Base-by-base conservation (phyloP, 2,329 filamentous ascomycete species). In the Knoxdaviesia proteae region DNA sequence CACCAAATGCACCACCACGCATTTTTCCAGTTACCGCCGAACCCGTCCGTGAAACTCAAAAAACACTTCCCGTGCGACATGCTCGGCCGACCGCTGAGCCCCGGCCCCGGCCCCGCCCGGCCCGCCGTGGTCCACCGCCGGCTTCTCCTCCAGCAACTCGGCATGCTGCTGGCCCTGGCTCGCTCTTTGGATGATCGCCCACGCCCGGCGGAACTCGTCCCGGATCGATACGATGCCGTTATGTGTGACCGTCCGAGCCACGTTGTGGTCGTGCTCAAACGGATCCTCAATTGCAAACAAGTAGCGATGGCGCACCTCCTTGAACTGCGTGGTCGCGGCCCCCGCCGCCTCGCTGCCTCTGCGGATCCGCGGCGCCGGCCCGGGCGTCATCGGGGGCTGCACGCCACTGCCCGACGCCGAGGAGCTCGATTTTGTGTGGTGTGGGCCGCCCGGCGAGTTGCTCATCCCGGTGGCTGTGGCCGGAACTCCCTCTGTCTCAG, bases 251-350 rank as follows among this genome's bases (percentile, higher is more conserved):
- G 84, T 93, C 41, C 84, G 68, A 3, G 82, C 87, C 34, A 94
- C 80, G 51, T 94, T 94, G 58, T 94, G 84, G 36, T 84, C 77
- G 2, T 77, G 60, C 61, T 94, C 84, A 52, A 94, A 94, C 0
- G 87, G 87, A 55, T 94, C 87, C 55, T 94, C 87, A 46, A 94
- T 87, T 33, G 84, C 83, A 49, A 94, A 81, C 5, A 94, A 68
- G 56, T 84, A 93, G 8, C 84, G 74, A 52, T 86, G 74, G 2
- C 81, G 73, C 9, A 88, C 69, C 52, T 86, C 81, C 50, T 80
- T 82, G 41, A 70, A 52, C 33, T 69, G 64, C 5, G 53, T 53
- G 7, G 54, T 48, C 42, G 59, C 62, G 3, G 50, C 44, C 6
- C 51, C 46, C 7, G 42, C 42, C 3, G 29, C 31, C 32, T 20